A percentile compares a stretch with the other conserved stretches of the same genome.
Evolutionary conservation across 1,284 basidiomycete genomes (phyloP).

Genomic region (Naganishia albida): DNA sequence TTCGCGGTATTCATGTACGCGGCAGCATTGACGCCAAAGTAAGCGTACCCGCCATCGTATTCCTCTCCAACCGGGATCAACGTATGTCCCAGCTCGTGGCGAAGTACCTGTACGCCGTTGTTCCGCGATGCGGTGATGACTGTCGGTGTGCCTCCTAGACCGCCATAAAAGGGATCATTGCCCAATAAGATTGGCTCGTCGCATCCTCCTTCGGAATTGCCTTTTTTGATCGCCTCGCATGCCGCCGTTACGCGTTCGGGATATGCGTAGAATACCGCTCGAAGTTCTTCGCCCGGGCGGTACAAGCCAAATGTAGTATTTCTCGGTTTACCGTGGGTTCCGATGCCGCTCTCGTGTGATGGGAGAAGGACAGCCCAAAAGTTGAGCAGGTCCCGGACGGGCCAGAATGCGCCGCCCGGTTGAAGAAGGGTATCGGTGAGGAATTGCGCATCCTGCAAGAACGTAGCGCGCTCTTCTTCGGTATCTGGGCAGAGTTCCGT

Average conservation of each 20-base stretch:
- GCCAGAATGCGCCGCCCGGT: constrained; percentile 71
- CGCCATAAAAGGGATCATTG: constrained; percentile 79
- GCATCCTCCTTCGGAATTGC: constrained; percentile 57
- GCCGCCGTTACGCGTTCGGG: constrained; percentile 68
- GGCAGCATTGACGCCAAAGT: constrained; percentile 71
- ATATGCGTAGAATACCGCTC: constrained; percentile 72
- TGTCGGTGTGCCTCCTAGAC: constrained; percentile 80
- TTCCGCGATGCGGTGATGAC: constrained; percentile 75
- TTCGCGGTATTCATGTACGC: constrained; percentile 38
- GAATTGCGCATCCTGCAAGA: constrained; percentile 66
- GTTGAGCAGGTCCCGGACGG: constrained; percentile 73
- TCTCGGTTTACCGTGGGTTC: constrained; percentile 60
- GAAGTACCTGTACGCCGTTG: constrained; percentile 74
- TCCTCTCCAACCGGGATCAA: constrained; percentile 71
- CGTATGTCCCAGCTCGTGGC: constrained; percentile 69
- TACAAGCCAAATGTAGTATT: constrained; percentile 78
- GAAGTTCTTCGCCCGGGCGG: constrained; percentile 73
- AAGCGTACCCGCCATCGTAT: constrained; percentile 77
- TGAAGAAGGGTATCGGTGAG: constrained; percentile 68
- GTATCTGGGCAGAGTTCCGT: constrained; percentile 59
- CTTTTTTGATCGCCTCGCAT: constrained; percentile 60
- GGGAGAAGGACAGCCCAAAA: constrained; percentile 79
- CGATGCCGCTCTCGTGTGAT: constrained; percentile 68
- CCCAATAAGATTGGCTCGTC: constrained; percentile 77
- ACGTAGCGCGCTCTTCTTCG: constrained; percentile 63